These are phyloP conservation scores for Amanita phalloides DNA, from an alignment of 768 basidiomycete species.

Conservation along the genomic window DNA sequence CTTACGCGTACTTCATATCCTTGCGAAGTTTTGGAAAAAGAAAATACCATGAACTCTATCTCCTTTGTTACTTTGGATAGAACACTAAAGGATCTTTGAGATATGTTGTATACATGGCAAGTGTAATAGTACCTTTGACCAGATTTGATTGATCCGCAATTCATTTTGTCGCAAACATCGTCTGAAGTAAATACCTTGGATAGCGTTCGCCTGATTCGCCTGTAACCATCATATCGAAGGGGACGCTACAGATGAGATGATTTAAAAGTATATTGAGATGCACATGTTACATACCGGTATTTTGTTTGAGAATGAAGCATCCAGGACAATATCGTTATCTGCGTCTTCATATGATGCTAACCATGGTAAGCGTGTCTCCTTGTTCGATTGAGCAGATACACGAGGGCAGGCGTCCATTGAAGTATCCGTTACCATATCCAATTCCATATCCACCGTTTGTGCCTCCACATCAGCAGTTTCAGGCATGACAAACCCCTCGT, in stretches of 20 bases:
- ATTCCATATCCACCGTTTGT: background rate
- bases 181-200: constrained; percentile 2
- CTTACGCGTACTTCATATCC: constrained; percentile 35
- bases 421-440: background rate
- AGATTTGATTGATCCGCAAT: background rate
- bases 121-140: background rate
- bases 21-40: constrained; percentile 36
- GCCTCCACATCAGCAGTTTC: background rate
- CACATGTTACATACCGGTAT: constrained; percentile 20
- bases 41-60: constrained; percentile 36
- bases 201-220: constrained; percentile 1
- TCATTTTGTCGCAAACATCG: background rate
- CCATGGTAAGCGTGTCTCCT: background rate
- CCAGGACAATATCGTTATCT: constrained; percentile 7
- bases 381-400: background rate
- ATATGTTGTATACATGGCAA: background rate
- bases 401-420: background rate
- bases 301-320: constrained; percentile 29
- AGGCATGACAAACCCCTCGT: background rate
- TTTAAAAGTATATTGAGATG: background rate
- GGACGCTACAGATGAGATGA: background rate
- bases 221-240: background rate
- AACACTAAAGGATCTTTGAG: constrained; percentile 20
- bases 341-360: constrained; percentile 8
- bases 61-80: constrained; percentile 27